Evolutionary conservation across 1,284 basidiomycete genomes (phyloP).

Genomic region (Ganoderma lingzhi): DNA sequence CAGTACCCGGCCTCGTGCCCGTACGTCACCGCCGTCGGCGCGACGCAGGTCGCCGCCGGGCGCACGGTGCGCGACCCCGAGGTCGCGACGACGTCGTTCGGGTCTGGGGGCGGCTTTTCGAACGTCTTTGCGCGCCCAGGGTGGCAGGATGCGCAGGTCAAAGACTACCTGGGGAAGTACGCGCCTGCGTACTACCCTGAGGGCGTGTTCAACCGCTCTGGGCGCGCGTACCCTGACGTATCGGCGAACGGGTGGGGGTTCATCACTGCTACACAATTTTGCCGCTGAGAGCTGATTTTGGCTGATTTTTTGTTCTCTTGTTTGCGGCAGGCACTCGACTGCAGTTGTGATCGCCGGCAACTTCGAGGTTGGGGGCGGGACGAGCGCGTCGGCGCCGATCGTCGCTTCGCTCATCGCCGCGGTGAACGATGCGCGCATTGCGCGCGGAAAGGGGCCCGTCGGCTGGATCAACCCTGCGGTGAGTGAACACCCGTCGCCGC

Average conservation of each 20-base stretch:
- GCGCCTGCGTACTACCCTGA: slow-evolving; percentile 6
- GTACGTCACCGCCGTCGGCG: slow-evolving; percentile 66
- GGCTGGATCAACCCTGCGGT: slow-evolving; percentile 63
- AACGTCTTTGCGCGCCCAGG: slow-evolving; percentile 40
- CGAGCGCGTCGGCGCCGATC: slow-evolving; percentile 23
- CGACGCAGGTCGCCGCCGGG: slow-evolving; percentile 42
- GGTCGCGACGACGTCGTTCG: slow-evolving; percentile 4
- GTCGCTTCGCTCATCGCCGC: slow-evolving; percentile 61
- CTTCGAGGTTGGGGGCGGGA: slow-evolving; percentile 30
- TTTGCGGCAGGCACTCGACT: slow-evolving; percentile 21
- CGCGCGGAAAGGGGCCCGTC: slow-evolving; percentile 48
- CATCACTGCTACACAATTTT: slow-evolving; percentile 3
- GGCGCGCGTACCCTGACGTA: slow-evolving; percentile 48
- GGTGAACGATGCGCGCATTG: slow-evolving; percentile 65
- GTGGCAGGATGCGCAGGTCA: slow-evolving; percentile 38
- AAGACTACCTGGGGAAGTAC: slow-evolving; percentile 23
- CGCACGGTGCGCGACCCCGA: slow-evolving; percentile 13
- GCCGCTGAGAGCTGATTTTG: background rate
- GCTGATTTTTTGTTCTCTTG: background rate
- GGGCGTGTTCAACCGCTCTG: slow-evolving; percentile 20
- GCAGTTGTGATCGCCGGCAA: slow-evolving; percentile 40
- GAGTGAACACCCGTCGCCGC: background rate
- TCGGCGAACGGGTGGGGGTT: slow-evolving; percentile 40
- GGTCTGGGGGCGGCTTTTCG: slow-evolving; percentile 38
- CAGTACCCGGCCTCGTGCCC: slow-evolving; percentile 48